Base-by-base conservation (phyloP, 2,329 filamentous ascomycete genomes). In the Colletotrichum chlorophyti region DNA sequence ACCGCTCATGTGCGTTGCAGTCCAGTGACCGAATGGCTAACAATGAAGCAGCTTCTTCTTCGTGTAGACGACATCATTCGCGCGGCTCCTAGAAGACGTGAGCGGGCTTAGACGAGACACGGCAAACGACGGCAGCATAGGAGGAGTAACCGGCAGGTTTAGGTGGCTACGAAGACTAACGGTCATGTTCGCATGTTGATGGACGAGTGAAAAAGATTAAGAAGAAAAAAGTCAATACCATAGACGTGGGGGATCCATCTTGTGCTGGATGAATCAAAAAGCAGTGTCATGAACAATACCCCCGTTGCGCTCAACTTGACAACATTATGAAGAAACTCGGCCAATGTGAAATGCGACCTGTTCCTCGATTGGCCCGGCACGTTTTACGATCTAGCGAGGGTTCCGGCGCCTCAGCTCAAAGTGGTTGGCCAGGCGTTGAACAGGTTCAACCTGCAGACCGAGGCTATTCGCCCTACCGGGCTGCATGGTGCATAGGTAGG, bases 11-110 rank as follows among this genome's bases (percentile, higher is more conserved):
- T 26, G 8, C 2, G 2, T 12, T 21, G 21, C n/a, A 9, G 29
- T 26, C 7, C 37, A 2, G 9, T 15, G 37, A 14, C 26, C 23
- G n/a, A 19, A 24, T 38, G 15, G 29, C 64, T 65, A 48, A 66
- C 51, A 32, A 35, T 31, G 6, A n/a, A 29, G n/a, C 66, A 94
- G 91, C 82, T 98, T 64, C 84, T 99, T 63, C 82, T 99, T 65
- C 86, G 95, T 72, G 95, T 99, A 49, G 95, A 99, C 79, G 95
- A 98, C 76, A 99, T 99, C 74, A 98, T 99, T 73, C 89, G 94
- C 62, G 91, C 92, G 48, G 95, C 95, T 49, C 95, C 95, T 50
- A 83, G 95, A 72, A 87, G 85, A 77, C 83, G 92, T 63, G 90
- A 94, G 74, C 85, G 91, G 67, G 88, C 90, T 82, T 91, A 50